Evolutionary conservation across 345 rosid species (phyloP), one percentile per base, ranked within the genome.

Genomic region (Arabidopsis suecica): DNA sequence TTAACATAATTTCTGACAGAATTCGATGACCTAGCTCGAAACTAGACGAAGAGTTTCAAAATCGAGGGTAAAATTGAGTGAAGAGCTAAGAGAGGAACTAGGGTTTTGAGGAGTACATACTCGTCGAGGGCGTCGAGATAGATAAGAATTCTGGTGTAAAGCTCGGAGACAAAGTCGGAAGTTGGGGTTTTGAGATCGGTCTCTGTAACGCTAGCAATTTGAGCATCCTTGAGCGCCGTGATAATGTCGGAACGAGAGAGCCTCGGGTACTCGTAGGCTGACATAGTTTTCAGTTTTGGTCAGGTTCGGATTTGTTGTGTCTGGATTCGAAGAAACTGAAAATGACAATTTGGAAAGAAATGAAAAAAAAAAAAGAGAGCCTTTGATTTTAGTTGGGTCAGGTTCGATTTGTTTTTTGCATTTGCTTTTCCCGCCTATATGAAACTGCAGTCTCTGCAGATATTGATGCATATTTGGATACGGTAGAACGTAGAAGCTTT

Each of bases 101-200:
- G 60, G 54, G 75, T 0, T 22, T 14, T 16, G 5, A 23, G 28
- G 59, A 40, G 49, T 20, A 3, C 76, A 6, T 68, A 89, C 99
- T 92, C 97, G 49, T 73, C 68, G 77, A 92, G 81, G 5, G 80
- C 72, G 81, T 88, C 90, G 73, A 95, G 89, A 65, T 87, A 79
- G 85, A 82, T 74, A 42, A 90, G 86, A 78, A 95, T 85, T 51
- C 88, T 85, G 53, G 87, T 72, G 82, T 87, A 89, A 65, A 92
- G 79, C 72, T 88, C 81, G 25, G 79, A 78, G 65, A 92, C 57
- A 69, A 88, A 83, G 51, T 83, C 91, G 2, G 76, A 71, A 50
- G 40, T 83, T 18, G 89, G 90, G 63, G 87, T 83, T 68, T 67
- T 78, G 69, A 89, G 76, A 65, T 84, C 88, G 66, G 77, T 70